phyloP scores from a whole-genome alignment of 1,284 basidiomycete genomes.

The Ganoderma multipileum region DNA sequence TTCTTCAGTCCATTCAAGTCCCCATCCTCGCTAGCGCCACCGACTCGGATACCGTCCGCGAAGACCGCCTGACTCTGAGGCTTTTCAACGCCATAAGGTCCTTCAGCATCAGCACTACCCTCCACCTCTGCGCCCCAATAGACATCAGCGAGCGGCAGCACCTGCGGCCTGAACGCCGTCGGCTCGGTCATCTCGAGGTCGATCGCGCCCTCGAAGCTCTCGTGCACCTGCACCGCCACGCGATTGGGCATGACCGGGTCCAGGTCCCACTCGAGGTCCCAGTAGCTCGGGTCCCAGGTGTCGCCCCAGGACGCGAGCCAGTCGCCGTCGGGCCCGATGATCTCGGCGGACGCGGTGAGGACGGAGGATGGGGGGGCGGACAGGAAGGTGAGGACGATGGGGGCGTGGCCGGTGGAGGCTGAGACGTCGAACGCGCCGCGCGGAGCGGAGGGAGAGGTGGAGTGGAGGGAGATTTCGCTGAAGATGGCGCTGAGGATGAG shows the following conservation, averaged over 20 bases:
- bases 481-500: not conserved
- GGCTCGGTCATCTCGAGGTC: not conserved
- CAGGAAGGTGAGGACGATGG: constrained; percentile 1
- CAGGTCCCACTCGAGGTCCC: constrained; percentile 2
- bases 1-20: not conserved
- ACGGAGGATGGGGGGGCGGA: not conserved
- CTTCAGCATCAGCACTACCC: not conserved
- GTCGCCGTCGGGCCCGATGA: not conserved
- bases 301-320: not conserved
- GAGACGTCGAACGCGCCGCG: not conserved
- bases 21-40: not conserved
- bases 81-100: not conserved
- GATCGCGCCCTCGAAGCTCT: constrained; percentile 1
- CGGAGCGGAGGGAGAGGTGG: not conserved
- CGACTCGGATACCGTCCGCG: not conserved
- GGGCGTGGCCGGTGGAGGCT: not conserved
- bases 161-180: not conserved
- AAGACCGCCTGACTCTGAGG: not conserved
- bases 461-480: constrained; percentile 1
- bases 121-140: not conserved
- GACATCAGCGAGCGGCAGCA: not conserved
- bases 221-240: constrained; percentile 1
- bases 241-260: not conserved
- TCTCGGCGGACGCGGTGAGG: not conserved
- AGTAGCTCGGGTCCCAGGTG: not conserved